These are phyloP conservation scores for Huntiella omanensis DNA, from an alignment of 2,329 filamentous ascomycete genomes.

Conservation along the genomic window DNA sequence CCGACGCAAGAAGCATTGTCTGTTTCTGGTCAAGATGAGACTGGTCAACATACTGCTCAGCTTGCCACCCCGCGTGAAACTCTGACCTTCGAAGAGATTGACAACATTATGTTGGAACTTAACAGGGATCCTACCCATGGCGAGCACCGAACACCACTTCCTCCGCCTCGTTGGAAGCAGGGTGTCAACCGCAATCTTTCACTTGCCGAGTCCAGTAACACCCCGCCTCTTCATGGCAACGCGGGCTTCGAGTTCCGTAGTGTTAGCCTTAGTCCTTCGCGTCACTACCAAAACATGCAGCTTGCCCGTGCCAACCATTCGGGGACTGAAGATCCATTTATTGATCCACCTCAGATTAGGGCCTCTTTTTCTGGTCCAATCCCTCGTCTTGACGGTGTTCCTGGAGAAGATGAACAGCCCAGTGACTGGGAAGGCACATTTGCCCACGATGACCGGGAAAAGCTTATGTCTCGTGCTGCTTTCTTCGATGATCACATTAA, in stretches of 20 bases:
- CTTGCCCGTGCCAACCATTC: slow-evolving; percentile 18
- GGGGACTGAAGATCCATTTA: slow-evolving; percentile 44
- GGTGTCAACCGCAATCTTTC: slow-evolving; percentile 23
- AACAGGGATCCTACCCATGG: slow-evolving; percentile 58
- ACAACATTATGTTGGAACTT: slow-evolving; percentile 78
- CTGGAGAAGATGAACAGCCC: slow-evolving; percentile 30
- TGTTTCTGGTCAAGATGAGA: slow-evolving; percentile 12
- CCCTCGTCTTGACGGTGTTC: slow-evolving; percentile 35
- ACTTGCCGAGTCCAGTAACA: slow-evolving; percentile 17
- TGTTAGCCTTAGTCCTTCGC: slow-evolving; percentile 55
- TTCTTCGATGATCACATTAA: slow-evolving; percentile 91
- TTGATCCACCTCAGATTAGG: slow-evolving; percentile 43
- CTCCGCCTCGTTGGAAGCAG: slow-evolving; percentile 28
- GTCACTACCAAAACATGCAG: slow-evolving; percentile 28
- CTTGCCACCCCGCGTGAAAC: slow-evolving; percentile 18
- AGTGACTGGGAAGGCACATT: slow-evolving; percentile 90
- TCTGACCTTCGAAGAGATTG: slow-evolving; percentile 63
- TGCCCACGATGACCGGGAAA: slow-evolving; percentile 64
- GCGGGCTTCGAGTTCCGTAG: slow-evolving; percentile 32
- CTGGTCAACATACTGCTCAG: slow-evolving; percentile 12
- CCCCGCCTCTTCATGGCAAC: background rate
- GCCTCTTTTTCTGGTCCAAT: slow-evolving; percentile 34
- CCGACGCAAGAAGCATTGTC: slow-evolving; percentile 4
- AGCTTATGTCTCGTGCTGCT: slow-evolving; percentile 58
- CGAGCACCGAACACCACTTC: slow-evolving; percentile 37